Evolutionary conservation across 106 monocot genomes (phyloP), one percentile per base, ranked within the genome.

Genomic region (Phalaenopsis equestris): DNA sequence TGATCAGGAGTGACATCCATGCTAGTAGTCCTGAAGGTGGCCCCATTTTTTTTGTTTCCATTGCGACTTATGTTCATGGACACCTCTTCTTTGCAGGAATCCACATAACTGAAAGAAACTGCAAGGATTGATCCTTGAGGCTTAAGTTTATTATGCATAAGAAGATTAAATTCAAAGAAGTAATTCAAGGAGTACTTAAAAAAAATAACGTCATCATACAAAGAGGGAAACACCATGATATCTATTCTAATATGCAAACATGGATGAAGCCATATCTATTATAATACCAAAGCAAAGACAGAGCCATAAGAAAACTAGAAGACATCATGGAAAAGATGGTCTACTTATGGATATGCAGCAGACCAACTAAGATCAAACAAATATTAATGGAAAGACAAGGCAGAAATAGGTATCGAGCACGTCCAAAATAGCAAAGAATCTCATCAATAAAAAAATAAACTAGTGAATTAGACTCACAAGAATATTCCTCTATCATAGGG

Each of bases 401-500:
- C 3, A 72, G 38, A 72, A 70, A 3, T 38, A 37, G 38, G 14
- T 11, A 37, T 37, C 39, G 38, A 70, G 70, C 24, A 70, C 11
- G 1, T 70, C 37, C 38, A 2, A 70, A 70, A 11, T 37, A 30
- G 15, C 52, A 52, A 52, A 52, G 52, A 12, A 52, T 52, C 52
- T 52, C 52, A 72, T 38, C 38, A 41, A 39, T 39, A 39, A 72
- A 41, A 12, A 41, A 41, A 41, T 3, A 15, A 41, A 1, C 3
- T 36, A 14, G 36, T 41, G 15, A 67, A 67, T 10, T 67, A 24
- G 67, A 45, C 74, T 88, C 84, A 98, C 98, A 98, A 38, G 94
- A 83, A 70, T 98, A 98, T 68, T 98, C 98, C 77, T 98, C 98
- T 68, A 98, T 94, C 92, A 92, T 94, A 0, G 92, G 92, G n/a